A percentile compares a stretch with the other conserved stretches of the same genome.
These are phyloP conservation scores for Podospora fimiseda DNA, from an alignment of 495 filamentous ascomycete genomes.

Conservation along the genomic window DNA sequence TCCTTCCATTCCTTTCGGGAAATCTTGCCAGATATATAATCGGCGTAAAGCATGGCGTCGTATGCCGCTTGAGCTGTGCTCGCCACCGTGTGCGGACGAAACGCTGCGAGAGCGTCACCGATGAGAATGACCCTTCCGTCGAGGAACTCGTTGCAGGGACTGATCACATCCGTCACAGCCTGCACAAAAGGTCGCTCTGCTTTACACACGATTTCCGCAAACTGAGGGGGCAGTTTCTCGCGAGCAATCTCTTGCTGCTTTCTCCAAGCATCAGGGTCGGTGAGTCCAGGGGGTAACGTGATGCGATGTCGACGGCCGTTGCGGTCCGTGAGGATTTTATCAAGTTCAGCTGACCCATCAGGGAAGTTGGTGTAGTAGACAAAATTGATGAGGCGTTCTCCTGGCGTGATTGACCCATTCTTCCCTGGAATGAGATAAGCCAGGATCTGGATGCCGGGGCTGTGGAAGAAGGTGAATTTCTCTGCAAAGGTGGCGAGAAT, in stretches of 20 bases:
- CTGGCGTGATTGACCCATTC: slow-evolving; percentile 40
- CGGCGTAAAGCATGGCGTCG: slow-evolving; percentile 40
- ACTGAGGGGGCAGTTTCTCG: slow-evolving; percentile 42
- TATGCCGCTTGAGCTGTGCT: slow-evolving; percentile 47
- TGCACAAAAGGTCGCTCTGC: slow-evolving; percentile 49
- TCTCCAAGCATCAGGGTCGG: slow-evolving; percentile 35
- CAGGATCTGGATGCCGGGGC: slow-evolving; percentile 38
- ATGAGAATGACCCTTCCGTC: slow-evolving; percentile 47
- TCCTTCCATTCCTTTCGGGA: slow-evolving; percentile 36
- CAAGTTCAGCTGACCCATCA: slow-evolving; percentile 36
- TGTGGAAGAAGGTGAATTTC: slow-evolving; percentile 43
- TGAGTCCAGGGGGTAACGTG: slow-evolving; percentile 46
- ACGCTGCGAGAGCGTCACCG: slow-evolving; percentile 51
- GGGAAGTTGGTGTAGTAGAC: slow-evolving; percentile 55
- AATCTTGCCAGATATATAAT: slow-evolving; percentile 37
- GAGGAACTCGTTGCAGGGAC: slow-evolving; percentile 38
- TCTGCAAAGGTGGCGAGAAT: slow-evolving; percentile 56
- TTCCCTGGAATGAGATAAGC: slow-evolving; percentile 50
- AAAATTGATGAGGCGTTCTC: slow-evolving; percentile 47
- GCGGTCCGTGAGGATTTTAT: slow-evolving; percentile 48
- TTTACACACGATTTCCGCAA: slow-evolving; percentile 46
- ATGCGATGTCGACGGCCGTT: slow-evolving; percentile 39
- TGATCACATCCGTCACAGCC: slow-evolving; percentile 48
- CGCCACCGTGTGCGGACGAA: slow-evolving; percentile 51
- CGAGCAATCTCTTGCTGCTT: slow-evolving; percentile 37